A percentile compares a stretch with the other conserved stretches of the same genome.
phyloP scores from a whole-genome alignment of 768 basidiomycete species.

The Collybiopsis confluens region DNA sequence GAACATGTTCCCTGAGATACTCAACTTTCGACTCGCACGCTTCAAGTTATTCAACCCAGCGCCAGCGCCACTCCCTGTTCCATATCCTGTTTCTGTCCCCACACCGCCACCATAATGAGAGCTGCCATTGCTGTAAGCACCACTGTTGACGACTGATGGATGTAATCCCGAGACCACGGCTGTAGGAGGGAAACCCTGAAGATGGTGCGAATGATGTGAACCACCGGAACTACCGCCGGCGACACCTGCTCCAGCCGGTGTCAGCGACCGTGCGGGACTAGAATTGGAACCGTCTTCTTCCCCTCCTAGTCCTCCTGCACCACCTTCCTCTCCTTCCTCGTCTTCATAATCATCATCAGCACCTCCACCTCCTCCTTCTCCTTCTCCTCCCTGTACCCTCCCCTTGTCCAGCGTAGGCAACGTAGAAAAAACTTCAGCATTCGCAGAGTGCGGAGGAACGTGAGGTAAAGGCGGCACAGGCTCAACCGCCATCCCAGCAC shows the following conservation, averaged over 20 bases:
- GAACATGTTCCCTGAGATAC: constrained; percentile 56
- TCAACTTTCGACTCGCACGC: constrained; percentile 60
- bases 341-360: neutral
- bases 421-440: neutral
- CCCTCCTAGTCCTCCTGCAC: neutral
- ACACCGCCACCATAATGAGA: neutral
- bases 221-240: neutral
- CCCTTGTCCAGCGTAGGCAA: neutral
- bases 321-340: neutral
- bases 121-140: no score
- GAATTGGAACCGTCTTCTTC: neutral
- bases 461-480: constrained; percentile 10
- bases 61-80: neutral
- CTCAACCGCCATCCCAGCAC: neutral
- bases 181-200: neutral
- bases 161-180: no score
- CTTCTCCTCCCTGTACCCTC: no score
- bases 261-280: no score
- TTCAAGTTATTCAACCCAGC: constrained; percentile 19
- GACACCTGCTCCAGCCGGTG: neutral
- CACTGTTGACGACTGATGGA: no score
- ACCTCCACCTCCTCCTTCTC: no score
- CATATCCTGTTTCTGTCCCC: neutral
- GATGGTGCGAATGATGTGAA: neutral
- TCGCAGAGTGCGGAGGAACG: neutral